Percentiles rank a stretch among this genome's conserved stretches.
These are phyloP conservation scores for Sclerotiophoma versabilis DNA, from an alignment of 2,329 filamentous ascomycete species.

Conservation along the genomic window DNA sequence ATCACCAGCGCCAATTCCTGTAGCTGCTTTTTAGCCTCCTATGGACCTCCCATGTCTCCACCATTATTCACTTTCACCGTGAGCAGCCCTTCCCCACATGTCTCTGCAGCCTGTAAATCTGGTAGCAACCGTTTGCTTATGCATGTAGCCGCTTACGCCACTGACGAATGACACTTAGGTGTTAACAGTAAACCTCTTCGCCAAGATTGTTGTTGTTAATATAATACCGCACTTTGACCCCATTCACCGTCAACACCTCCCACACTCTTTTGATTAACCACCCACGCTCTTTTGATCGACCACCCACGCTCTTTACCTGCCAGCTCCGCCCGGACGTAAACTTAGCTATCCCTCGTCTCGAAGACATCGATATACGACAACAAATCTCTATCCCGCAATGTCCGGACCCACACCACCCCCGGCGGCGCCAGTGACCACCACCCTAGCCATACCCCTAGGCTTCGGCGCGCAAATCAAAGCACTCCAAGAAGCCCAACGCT, in stretches of 20 bases:
- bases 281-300: background rate
- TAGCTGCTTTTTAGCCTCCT: too few relatives aligned
- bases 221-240: background rate
- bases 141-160: too few relatives aligned
- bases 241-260: background rate
- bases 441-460: slow-evolving; percentile 20
- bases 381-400: background rate
- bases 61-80: too few relatives aligned
- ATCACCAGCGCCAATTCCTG: too few relatives aligned
- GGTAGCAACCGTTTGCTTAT: too few relatives aligned
- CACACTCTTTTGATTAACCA: background rate
- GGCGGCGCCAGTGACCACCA: background rate
- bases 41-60: too few relatives aligned
- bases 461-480: slow-evolving; percentile 24
- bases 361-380: background rate
- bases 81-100: too few relatives aligned
- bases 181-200: too few relatives aligned
- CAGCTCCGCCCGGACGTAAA: background rate
- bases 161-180: too few relatives aligned
- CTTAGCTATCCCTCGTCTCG: background rate
- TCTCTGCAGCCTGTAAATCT: too few relatives aligned
- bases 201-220: too few relatives aligned
- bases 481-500: slow-evolving; percentile 18
- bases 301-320: background rate
- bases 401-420: background rate